Base-by-base conservation (phyloP, 352 stramenopile genomes). In the Peronospora belbahrii region DNA sequence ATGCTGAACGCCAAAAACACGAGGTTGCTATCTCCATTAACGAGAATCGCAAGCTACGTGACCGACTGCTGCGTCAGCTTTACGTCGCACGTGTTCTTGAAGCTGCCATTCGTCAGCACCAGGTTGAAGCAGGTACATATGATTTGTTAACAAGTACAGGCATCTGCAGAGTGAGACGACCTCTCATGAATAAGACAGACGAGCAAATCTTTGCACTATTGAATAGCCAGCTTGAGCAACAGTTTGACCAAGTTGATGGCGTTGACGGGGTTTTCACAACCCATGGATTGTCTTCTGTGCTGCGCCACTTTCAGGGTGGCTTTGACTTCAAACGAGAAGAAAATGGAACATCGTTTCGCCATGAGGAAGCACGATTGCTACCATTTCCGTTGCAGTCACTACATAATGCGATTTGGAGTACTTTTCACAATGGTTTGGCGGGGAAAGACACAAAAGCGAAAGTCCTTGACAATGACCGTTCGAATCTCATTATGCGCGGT, bases 281-380 rank as follows among this genome's bases (percentile, higher is more conserved):
- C 0, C 42, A 14, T n/a, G 52, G 57, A 9, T 31, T 66, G 17
- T 57, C 57, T 3, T 45, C 46, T 1, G 48, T 64, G 9, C 15
- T 47, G 0, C 48, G 50, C 15, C 11, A 47, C 0, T 40, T 64
- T 1, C n/a, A 32, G 4, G 54, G 54, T 19, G 48, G 59, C 0
- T 35, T 67, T n/a, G 24, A 60, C 22, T 61, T 63, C 49, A 52
- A 56, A 13, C 59, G 59, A 1, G 42, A 62, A 33, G 17, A 42
- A n/a, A 52, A 44, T 17, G 48, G 53, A 3, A 38, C 55, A 2
- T 52, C 30, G 4, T 64, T 67, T 36, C 53, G 54, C 8, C 35
- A 61, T 6, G 48, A 63, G 6, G 48, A 67, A 47, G 24, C 48
- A n/a, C 38, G 59, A 2, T 39, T 67, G 0, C 13, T 67, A 5